Percentiles rank a stretch among this genome's conserved stretches.
Evolutionary conservation across 192 early-diverging fungal species (phyloP).

Genomic region (Coemansia sp.): DNA sequence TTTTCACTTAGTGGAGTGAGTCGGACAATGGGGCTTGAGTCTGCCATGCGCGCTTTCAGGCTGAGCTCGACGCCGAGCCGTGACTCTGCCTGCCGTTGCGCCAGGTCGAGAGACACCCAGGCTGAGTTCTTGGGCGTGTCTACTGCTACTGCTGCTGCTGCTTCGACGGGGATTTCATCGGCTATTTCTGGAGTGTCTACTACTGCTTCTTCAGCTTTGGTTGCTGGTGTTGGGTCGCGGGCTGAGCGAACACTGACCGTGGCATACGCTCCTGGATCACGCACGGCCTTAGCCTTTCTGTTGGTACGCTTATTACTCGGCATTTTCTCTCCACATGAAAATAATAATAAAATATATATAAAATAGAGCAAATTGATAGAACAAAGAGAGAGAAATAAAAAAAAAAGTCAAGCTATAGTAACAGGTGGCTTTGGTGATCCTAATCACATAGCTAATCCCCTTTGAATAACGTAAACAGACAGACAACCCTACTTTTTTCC

Average conservation of each 20-base stretch:
- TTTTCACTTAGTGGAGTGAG: slow-evolving; percentile 20
- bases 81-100: slow-evolving; percentile 19
- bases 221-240: background rate
- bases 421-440: background rate
- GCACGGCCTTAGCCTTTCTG: slow-evolving; percentile 7
- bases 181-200: background rate
- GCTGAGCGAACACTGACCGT: slow-evolving; percentile 16
- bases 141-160: background rate
- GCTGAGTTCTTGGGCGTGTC: background rate
- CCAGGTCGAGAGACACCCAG: slow-evolving; percentile 24
- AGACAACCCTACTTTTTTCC: too few relatives aligned
- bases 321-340: background rate
- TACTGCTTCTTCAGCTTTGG: slow-evolving; percentile 1
- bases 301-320: background rate
- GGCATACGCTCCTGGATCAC: slow-evolving; percentile 22
- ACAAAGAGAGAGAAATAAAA: too few relatives aligned
- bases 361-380: background rate
- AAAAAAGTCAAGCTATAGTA: background rate
- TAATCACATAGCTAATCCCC: background rate
- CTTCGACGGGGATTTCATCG: background rate
- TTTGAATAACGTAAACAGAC: background rate
- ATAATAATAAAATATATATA: background rate
- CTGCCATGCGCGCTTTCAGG: background rate
- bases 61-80: slow-evolving; percentile 20
- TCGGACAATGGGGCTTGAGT: background rate